Base-by-base conservation (phyloP, 78 protist genomes). In the Cavenderia fasciculata region DNA sequence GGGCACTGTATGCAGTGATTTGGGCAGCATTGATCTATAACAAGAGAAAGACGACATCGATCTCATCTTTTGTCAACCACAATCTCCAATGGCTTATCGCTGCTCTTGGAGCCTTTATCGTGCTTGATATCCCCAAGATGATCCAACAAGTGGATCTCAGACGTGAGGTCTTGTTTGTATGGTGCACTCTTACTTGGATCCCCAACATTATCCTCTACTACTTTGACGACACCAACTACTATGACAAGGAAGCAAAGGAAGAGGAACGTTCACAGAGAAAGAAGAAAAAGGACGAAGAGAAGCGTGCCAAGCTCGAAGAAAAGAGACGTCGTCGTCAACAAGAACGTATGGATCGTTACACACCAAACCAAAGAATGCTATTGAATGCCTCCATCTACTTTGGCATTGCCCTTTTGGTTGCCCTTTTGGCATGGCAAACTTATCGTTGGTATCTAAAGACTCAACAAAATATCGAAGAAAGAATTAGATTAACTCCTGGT, bases 371-470 rank as follows among this genome's bases (percentile, higher is more conserved):
- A 43, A 40, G 74, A 46, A 23, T 52, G 7, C 21, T 82, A 21
- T 54, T 51, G 74, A 82, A 82, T 56, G 21, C 78, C 2, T 47
- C 51, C 6, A 65, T 82, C 19, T 82, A 82, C 44, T 12, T 68
- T 27, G 75, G 72, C 36, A 33, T 82, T 16, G 2, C 52, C 6
- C 12, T 82, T 18, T 41, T 82, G 10, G 77, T 82, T 0, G 70
- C 38, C 19, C 27, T 82, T 10, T 56, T 82, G 21, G 76, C 61
- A 27, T 82, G 77, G 76, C 89, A 82, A 68, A 82, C 89, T 40
- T 82, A 82, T 82, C 89, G 89, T 68, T 82, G 89, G 89, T 82
- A 82, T 70, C n/a, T 82, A 4, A 65, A 51, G 29, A 82, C 89
- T 54, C 89, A 82, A 82, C 72, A 68, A 43, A 82, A 82, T 56